phyloP scores from a whole-genome alignment of 108 stramenopile species.

The Pelagomonas calceolata region DNA sequence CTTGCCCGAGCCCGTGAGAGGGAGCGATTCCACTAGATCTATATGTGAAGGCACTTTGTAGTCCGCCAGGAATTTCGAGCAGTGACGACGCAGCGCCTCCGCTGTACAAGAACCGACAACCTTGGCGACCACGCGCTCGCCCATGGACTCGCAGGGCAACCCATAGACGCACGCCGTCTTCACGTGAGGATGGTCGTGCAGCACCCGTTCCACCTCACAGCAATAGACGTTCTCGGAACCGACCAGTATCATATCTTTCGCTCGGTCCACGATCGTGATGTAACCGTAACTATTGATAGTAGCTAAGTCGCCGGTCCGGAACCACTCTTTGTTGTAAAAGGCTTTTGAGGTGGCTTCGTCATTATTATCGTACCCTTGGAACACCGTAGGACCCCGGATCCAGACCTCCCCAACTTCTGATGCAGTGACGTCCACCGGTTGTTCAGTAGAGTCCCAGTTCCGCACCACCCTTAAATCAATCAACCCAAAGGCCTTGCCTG shows the following conservation, averaged over 20 bases:
- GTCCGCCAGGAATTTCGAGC: background rate
- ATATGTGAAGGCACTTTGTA: background rate
- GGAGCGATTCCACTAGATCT: background rate
- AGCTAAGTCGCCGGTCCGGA: slow-evolving; percentile 4
- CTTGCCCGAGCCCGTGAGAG: background rate
- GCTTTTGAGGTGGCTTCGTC: slow-evolving; percentile 7
- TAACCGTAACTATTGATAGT: slow-evolving; percentile 7
- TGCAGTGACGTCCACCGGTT: background rate
- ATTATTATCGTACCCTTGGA: slow-evolving; percentile 5
- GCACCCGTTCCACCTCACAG: slow-evolving; percentile 21
- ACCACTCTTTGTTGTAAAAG: slow-evolving; percentile 3
- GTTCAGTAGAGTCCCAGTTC: too few relatives aligned
- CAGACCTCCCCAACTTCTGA: slow-evolving; percentile 5
- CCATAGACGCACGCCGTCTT: slow-evolving; percentile 2
- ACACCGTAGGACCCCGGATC: slow-evolving; percentile 5
- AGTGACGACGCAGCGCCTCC: background rate
- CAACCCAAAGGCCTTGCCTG: background rate
- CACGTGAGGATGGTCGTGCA: slow-evolving; percentile 17
- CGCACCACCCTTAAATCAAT: background rate
- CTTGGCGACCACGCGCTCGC: background rate
- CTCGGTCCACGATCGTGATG: slow-evolving; percentile 2
- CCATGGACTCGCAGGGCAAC: background rate
- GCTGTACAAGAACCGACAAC: background rate
- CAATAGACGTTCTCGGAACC: slow-evolving; percentile 21
- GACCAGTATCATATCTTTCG: slow-evolving; percentile 1